Conservation (phyloP, 2,329 filamentous ascomycete genomes). For the Cladobotryum protrusum region DNA sequence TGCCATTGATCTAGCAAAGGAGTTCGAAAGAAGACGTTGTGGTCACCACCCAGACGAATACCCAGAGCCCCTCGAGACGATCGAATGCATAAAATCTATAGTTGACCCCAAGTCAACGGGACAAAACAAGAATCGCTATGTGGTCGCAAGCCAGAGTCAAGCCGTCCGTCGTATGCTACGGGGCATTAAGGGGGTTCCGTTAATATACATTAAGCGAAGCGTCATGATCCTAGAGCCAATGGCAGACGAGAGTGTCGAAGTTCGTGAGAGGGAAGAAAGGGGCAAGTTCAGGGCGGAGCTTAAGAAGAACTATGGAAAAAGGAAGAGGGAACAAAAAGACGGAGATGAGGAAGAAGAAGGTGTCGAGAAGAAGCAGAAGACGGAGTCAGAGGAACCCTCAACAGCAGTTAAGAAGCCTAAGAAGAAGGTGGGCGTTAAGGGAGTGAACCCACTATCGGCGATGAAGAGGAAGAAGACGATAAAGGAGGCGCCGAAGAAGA, state of each 20-base stretch:
- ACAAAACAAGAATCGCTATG: conserved; percentile 72
- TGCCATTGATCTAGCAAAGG: conserved; percentile 71
- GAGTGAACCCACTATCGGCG: conserved; percentile 63
- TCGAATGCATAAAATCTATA: conserved; percentile 66
- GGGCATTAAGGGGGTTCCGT: conserved; percentile 62
- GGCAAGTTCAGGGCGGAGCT: conserved; percentile 68
- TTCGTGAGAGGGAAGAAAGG: conserved; percentile 62
- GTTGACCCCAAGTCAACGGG: conserved; percentile 69
- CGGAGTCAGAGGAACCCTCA: conserved; percentile 14
- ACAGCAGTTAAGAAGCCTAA: conserved; percentile 18
- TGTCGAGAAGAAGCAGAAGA: conserved; percentile 17
- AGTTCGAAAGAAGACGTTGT: conserved; percentile 68
- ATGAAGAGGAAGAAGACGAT: conserved; percentile 59
- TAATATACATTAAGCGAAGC: conserved; percentile 72
- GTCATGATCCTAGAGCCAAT: conserved; percentile 71
- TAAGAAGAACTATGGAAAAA: conserved; percentile 45
- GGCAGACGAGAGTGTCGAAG: conserved; percentile 58
- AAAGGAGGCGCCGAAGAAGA: conserved; percentile 17
- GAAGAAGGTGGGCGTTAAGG: conserved; percentile 53
- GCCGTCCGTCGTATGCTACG: conserved; percentile 59
- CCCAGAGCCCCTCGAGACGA: conserved; percentile 60
- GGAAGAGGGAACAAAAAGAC: conserved; percentile 43
- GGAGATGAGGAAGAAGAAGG: conserved; percentile 30
- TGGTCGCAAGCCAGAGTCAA: conserved; percentile 67
- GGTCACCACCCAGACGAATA: conserved; percentile 69